Percentiles rank a stretch among this genome's conserved stretches.
phyloP scores from a whole-genome alignment of 345 rosid genomes.

The Eucalyptus cloeziana region DNA sequence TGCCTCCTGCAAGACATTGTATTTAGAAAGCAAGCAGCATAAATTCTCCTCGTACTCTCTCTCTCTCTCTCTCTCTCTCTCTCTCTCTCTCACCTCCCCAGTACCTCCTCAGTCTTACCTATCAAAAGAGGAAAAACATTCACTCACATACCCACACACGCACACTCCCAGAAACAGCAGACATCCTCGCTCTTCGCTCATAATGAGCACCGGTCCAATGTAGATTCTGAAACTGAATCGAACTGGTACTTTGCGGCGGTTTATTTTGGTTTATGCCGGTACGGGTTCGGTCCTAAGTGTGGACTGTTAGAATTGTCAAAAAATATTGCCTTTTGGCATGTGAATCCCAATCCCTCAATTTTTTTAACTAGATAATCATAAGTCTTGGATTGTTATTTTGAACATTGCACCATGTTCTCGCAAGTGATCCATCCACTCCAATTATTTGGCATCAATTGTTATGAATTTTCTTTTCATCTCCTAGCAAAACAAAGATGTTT shows the following conservation, averaged over 20 bases:
- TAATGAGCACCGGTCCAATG: too few species aligned
- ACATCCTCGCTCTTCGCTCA: neutral
- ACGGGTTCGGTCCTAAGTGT: neutral
- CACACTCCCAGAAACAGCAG: neutral
- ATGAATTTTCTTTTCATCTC: neutral
- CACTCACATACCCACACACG: neutral
- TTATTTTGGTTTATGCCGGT: too few species aligned
- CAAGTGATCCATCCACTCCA: neutral
- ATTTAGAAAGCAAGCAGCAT: neutral
- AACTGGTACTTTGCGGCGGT: too few species aligned
- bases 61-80: too few species aligned
- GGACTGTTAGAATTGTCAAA: neutral
- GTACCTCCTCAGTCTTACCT: neutral
- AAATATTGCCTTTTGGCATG: neutral
- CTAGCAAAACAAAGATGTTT: rapidly evolving
- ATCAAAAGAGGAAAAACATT: neutral
- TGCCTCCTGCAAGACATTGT: neutral
- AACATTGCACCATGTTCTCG: neutral
- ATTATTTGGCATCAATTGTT: neutral
- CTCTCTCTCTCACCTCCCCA: too few species aligned
- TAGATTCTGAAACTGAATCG: too few species aligned
- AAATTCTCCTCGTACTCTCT: neutral
- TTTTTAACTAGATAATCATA: neutral
- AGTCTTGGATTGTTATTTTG: neutral
- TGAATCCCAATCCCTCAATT: neutral